Base-by-base conservation (phyloP, 106 monocot genomes). In the Acorus calamus region DNA sequence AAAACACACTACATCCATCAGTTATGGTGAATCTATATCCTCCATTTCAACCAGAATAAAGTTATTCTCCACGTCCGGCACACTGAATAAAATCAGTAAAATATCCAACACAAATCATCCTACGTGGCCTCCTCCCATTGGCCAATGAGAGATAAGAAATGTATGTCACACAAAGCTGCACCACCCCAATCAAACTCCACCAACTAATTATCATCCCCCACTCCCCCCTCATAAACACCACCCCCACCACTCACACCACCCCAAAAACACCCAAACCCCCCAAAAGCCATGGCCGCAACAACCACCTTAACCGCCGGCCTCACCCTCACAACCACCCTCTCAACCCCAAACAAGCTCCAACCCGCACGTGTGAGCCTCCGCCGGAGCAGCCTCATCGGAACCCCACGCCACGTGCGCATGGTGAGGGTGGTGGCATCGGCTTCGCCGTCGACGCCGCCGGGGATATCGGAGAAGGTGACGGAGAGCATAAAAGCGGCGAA, bases 401-500 rank as follows among this genome's bases (percentile, higher is more conserved):
- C 6, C 3, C 53, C 65, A 11, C 7, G 76, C 11, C 58, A 64
- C 14, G 49, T 52, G 6, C 46, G 41, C 45, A 28, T 11, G 43
- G 65, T 62, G 47, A 42, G 57, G 41, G 55, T 66, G 46, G 67
- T 69, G 53, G 50, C 59, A 44, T 43, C 66, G 42, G 73, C 76
- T 45, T 50, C 74, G 47, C 82, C 82, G 10, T n/a, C 80, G 51
- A 94, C 86, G 3, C 96, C 96, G 7, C 65, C 69, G 5, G 74
- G 60, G 7, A 67, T 96, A 59, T 84, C 90, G 3, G 77, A 84
- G 9, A 86, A 76, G 75, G 73, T 94, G 42, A 28, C 62, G 50
- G 89, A 96, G 52, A 96, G 96, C 80, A 96, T 96, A 53, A 73
- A 85, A 66, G 68, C 80, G 58, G 96, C 96, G 11, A 62, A 87